Evolutionary conservation across 768 basidiomycete species (phyloP).

Genomic region (Pisolithus sp.): DNA sequence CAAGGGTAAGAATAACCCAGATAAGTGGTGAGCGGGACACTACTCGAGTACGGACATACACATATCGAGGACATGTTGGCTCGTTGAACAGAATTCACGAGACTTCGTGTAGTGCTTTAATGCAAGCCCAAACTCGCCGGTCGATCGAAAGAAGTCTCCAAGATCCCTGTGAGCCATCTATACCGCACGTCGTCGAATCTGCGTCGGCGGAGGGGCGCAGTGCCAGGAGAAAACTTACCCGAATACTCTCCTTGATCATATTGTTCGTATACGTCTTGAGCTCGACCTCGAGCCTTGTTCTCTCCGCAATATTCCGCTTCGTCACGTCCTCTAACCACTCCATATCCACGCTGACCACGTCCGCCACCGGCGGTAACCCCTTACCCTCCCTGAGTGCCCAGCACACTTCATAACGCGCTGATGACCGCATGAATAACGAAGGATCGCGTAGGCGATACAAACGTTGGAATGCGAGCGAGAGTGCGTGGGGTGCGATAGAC

Average conservation of each 20-base stretch:
- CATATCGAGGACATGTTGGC: no score
- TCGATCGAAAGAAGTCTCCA: constrained; percentile 67
- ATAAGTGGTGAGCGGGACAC: no score
- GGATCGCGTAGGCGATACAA: constrained; percentile 68
- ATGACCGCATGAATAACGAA: constrained; percentile 44
- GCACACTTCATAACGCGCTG: constrained; percentile 47
- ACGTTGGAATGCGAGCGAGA: constrained; percentile 57
- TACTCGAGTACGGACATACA: no score
- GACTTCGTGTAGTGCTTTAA: constrained; percentile 85
- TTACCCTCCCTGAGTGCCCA: constrained; percentile 25
- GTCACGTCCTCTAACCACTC: constrained; percentile 69
- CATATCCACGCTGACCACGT: constrained; percentile 50
- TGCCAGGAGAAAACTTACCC: constrained; percentile 47
- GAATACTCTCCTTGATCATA: constrained; percentile 98
- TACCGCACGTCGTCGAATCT: neutral
- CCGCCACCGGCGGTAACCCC: constrained; percentile 39
- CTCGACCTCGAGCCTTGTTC: constrained; percentile 84
- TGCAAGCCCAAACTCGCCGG: constrained; percentile 65
- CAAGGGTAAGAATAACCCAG: no score
- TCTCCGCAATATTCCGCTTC: constrained; percentile 65
- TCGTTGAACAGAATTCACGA: constrained; percentile 59
- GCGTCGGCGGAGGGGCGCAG: neutral
- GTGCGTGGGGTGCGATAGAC: constrained; percentile 64
- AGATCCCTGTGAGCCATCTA: constrained; percentile 92
- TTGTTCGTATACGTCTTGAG: constrained; percentile 92